phyloP scores from a whole-genome alignment of 768 basidiomycete genomes.

The Phlebiopsis flavidoalba region DNA sequence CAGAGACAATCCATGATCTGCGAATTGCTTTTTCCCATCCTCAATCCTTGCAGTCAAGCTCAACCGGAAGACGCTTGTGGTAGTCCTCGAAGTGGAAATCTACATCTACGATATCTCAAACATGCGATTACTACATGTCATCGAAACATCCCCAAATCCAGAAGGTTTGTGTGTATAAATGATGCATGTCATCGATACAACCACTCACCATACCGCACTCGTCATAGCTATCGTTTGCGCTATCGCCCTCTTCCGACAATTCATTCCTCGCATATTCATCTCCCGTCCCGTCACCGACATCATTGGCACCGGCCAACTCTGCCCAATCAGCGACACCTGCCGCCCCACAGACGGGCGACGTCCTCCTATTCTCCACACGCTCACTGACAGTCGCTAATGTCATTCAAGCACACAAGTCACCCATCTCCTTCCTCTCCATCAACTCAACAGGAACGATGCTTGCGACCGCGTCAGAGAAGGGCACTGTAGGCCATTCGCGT shows the following conservation, averaged over 20 bases:
- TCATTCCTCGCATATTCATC: constrained; percentile 97
- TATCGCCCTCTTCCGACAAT: constrained; percentile 89
- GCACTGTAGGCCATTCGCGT: constrained; percentile 97
- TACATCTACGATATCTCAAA: constrained; percentile 99
- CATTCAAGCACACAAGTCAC: constrained; percentile 94
- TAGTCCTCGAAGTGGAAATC: constrained; percentile 95
- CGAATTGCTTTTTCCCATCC: constrained; percentile 92
- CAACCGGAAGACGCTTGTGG: constrained; percentile 93
- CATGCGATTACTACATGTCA: constrained; percentile 95
- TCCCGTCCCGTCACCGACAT: constrained; percentile 79
- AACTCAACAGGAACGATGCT: constrained; percentile 85
- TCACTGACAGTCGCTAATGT: constrained; percentile 91
- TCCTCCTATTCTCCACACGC: constrained; percentile 91
- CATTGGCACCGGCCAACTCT: constrained; percentile 37
- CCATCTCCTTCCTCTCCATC: constrained; percentile 82
- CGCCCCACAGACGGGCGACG: constrained; percentile 63
- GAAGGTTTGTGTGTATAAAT: constrained; percentile 59
- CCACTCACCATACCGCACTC: neutral
- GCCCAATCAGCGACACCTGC: constrained; percentile 30
- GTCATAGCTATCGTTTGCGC: constrained; percentile 83
- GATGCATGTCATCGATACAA: neutral
- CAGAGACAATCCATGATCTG: constrained; percentile 98
- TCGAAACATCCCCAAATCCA: constrained; percentile 94
- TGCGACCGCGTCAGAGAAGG: constrained; percentile 91
- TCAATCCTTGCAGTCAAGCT: constrained; percentile 97